Conservation (phyloP, 2,329 filamentous ascomycete species). For the Monosporascus sp. region DNA sequence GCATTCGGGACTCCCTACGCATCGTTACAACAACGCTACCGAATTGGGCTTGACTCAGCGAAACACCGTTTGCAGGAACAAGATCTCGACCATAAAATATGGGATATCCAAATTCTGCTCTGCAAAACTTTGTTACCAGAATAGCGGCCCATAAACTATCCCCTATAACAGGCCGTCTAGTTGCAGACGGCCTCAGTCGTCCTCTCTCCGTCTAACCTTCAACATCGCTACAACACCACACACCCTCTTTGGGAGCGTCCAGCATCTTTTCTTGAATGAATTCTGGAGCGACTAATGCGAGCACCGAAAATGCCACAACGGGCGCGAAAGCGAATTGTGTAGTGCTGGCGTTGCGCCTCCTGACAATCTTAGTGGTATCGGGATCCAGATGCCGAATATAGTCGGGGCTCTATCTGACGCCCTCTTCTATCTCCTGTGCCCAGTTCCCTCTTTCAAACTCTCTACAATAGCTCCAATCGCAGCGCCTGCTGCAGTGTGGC, state of each 20-base stretch:
- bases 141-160: no score
- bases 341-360: slow-evolving; percentile 57
- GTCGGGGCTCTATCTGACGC: slow-evolving; percentile 65
- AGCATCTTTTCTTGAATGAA: slow-evolving; percentile 57
- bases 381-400: slow-evolving; percentile 64
- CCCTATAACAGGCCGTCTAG: no score
- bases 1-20: no score
- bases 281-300: slow-evolving; percentile 35
- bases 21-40: no score
- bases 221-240: no score
- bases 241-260: slow-evolving; percentile 11
- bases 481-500: slow-evolving; percentile 69
- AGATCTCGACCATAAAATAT: no score
- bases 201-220: no score
- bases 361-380: slow-evolving; percentile 52
- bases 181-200: no score
- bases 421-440: slow-evolving; percentile 61
- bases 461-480: slow-evolving; percentile 47
- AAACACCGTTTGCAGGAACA: no score
- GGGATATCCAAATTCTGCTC: no score
- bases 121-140: no score
- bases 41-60: no score
- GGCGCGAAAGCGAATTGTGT: slow-evolving; percentile 38
- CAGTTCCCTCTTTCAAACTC: slow-evolving; percentile 53
- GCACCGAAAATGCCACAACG: slow-evolving; percentile 29